Conservation (phyloP, 306 rosid genomes). For the Purshia tridentata region DNA sequence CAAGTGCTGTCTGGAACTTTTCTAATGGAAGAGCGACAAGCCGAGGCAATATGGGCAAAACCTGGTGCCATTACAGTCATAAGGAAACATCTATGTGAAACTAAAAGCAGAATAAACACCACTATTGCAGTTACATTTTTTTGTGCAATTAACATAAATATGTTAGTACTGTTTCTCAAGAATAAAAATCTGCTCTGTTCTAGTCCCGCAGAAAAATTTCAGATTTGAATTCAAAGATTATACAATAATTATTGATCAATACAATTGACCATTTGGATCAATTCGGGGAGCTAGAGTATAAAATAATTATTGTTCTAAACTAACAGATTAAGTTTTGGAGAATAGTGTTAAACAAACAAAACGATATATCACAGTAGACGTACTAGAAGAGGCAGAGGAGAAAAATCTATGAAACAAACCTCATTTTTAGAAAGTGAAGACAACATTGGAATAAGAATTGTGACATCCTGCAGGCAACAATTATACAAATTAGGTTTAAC, state of each 20-base stretch:
- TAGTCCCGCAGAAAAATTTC: too few species aligned
- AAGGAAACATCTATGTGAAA: background rate
- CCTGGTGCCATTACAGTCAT: conserved; percentile 48
- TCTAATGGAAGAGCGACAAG: conserved; percentile 91
- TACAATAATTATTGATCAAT: background rate
- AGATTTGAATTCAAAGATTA: too few species aligned
- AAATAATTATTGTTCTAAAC: background rate
- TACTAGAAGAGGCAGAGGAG: conserved; percentile 23
- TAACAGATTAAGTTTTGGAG: background rate
- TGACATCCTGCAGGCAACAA: conserved; percentile 74
- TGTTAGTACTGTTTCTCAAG: background rate
- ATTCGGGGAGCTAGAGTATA: background rate
- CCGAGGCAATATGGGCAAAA: conserved; percentile 88
- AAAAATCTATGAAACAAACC: conserved; percentile 43
- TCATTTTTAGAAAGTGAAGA: conserved; percentile 84
- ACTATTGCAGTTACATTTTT: background rate
- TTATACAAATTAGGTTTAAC: conserved; percentile 23
- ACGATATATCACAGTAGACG: background rate
- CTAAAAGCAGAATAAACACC: background rate
- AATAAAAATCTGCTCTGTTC: too few species aligned
- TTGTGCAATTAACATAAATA: too few species aligned
- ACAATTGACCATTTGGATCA: too few species aligned
- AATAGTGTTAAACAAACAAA: background rate
- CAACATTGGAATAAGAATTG: conserved; percentile 92
- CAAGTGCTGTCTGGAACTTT: conserved; percentile 96